Evolutionary conservation across 2,329 filamentous ascomycete species (phyloP), one percentile per base, ranked within the genome.

Genomic region (Pseudomassariella vexata): DNA sequence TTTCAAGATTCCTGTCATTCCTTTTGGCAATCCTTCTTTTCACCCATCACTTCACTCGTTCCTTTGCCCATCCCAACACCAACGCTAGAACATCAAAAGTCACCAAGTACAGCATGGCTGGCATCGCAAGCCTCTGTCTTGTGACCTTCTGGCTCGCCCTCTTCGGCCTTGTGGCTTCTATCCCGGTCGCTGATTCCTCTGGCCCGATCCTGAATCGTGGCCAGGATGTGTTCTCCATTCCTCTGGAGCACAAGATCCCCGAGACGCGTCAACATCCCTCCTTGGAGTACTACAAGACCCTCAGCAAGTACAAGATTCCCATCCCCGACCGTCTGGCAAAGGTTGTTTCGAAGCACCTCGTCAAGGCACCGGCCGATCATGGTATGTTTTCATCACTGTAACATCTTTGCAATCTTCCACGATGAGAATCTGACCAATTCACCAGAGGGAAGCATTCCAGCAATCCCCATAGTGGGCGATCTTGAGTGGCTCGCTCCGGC

Each of bases 401-500:
- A 16, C 25, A 27, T 30, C 32, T 5, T 37, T 30, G n/a, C 7
- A 24, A n/a, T 12, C 10, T 16, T 6, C 5, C 5, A 31, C 5
- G 5, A 28, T 36, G 16, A 37, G 28, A 20, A 29, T 24, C 38
- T 51, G 30, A 53, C 37, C 15, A 14, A 9, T 23, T 12, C n/a
- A 40, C 7, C 20, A 60, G 59, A 55, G 37, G 52, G 55, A 5
- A 40, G 44, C 5, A 49, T 59, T 9, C 47, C 55, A 12, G 57
- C 63, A 4, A 38, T 50, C 26, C 54, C 63, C 2, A 46, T 65
- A 16, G 52, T 56, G 14, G 59, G 52, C 14, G 66, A 70, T 40
- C 48, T 63, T 32, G 52, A 64, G 32, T 70, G 59, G 50, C 48
- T 67, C 17, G 56, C 62, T 19, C 59, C 68, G 18, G 45, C 69